These are phyloP conservation scores for Yarrowia divulgata DNA, from an alignment of 805 yeast genomes.

Conservation along the genomic window DNA sequence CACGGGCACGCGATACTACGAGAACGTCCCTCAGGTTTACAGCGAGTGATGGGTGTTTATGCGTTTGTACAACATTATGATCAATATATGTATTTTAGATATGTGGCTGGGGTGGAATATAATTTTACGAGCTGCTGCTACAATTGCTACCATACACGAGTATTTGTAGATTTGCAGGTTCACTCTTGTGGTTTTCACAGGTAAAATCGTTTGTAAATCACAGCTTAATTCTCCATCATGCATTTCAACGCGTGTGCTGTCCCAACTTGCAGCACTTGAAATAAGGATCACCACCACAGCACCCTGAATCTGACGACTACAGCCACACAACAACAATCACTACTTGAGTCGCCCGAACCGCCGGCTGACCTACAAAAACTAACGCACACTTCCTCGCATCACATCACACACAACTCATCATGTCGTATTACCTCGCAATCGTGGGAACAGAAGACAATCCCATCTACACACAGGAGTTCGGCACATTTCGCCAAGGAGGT, in stretches of 20 bases:
- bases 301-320: neutral
- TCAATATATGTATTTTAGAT: slow-evolving; percentile 20
- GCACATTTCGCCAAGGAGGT: slow-evolving; percentile 70
- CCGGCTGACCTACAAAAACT: slow-evolving; percentile 47
- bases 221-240: neutral
- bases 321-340: neutral
- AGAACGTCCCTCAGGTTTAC: slow-evolving; percentile 15
- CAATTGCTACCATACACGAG: no score
- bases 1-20: slow-evolving; percentile 27
- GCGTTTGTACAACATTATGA: neutral
- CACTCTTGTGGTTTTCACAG: no score
- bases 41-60: slow-evolving; percentile 6
- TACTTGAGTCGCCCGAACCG: neutral
- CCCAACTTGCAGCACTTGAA: slow-evolving; percentile 24
- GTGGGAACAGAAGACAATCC: slow-evolving; percentile 89
- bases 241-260: slow-evolving; percentile 19
- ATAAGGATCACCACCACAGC: slow-evolving; percentile 5
- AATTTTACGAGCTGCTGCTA: no score
- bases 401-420: neutral
- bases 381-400: neutral
- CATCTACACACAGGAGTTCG: slow-evolving; percentile 84
- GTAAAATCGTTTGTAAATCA: neutral
- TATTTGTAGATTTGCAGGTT: no score
- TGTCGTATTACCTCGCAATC: slow-evolving; percentile 77
- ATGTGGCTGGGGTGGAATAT: neutral